These are phyloP conservation scores for Papiliotrema fonsecae DNA, from an alignment of 1,284 basidiomycete genomes.

Conservation along the genomic window DNA sequence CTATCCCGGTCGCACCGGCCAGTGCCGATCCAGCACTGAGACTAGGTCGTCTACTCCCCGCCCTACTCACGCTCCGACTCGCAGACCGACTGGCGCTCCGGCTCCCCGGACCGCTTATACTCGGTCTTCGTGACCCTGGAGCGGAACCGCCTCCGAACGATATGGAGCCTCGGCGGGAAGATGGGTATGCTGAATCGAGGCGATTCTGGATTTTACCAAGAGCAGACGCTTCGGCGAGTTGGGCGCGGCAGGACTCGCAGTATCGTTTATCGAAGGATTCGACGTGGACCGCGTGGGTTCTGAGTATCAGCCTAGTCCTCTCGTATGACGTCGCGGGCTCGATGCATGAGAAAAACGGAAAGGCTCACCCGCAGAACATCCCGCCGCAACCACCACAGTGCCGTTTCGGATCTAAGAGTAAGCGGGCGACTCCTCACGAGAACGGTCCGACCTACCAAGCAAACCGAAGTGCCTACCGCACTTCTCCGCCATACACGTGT, in stretches of 20 bases:
- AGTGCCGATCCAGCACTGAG: background rate
- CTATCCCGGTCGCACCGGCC: background rate
- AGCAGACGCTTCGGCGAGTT: constrained; percentile 28
- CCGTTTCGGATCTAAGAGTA: constrained; percentile 36
- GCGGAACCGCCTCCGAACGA: background rate
- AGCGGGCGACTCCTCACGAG: background rate
- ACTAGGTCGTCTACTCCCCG: background rate
- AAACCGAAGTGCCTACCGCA: constrained; percentile 43
- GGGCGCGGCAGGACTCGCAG: constrained; percentile 38
- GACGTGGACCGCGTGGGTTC: constrained; percentile 40
- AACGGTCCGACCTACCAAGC: constrained; percentile 24
- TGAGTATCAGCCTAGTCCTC: constrained; percentile 1
- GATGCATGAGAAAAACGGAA: background rate
- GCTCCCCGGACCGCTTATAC: background rate
- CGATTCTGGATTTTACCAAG: constrained; percentile 22
- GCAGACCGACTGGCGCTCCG: background rate
- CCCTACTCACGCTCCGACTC: background rate
- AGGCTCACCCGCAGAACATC: constrained; percentile 39
- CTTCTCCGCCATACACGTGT: constrained; percentile 37
- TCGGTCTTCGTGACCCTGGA: background rate
- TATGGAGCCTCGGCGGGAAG: constrained; percentile 15
- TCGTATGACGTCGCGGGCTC: background rate
- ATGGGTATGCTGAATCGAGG: constrained; percentile 7
- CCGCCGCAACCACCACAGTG: constrained; percentile 48
- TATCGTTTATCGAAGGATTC: constrained; percentile 40